These are phyloP conservation scores for Torulaspora pretoriensis DNA, from an alignment of 1,139 yeast species.

Conservation along the genomic window DNA sequence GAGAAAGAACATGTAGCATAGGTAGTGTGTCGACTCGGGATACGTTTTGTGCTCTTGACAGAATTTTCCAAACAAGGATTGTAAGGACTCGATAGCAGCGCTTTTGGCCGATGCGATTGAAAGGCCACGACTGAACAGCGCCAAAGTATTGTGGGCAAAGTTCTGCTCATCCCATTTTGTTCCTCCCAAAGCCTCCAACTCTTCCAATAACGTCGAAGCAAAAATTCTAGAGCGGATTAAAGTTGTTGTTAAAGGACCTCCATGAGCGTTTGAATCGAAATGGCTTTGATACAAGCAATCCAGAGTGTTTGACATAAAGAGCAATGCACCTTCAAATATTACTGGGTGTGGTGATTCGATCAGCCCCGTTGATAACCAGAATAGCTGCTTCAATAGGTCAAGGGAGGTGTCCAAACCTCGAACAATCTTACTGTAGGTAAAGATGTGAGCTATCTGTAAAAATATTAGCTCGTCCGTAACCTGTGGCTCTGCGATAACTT, in stretches of 20 bases:
- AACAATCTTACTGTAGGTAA: constrained; percentile 55
- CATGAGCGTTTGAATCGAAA: constrained; percentile 19
- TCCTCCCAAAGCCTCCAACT: constrained; percentile 44
- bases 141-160: constrained; percentile 54
- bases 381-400: constrained; percentile 50
- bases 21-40: constrained; percentile 27
- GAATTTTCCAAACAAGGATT: constrained; percentile 47
- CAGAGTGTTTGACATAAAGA: constrained; percentile 40
- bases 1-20: constrained; percentile 52
- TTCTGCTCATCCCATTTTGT: constrained; percentile 45
- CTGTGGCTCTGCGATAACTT: constrained; percentile 38
- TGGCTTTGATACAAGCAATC: constrained; percentile 29
- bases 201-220: constrained; percentile 43
- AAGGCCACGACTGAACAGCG: constrained; percentile 57
- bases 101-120: constrained; percentile 58
- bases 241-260: constrained; percentile 11
- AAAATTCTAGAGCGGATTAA: constrained; percentile 34
- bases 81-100: constrained; percentile 52
- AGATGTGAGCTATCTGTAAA: constrained; percentile 39
- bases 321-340: constrained; percentile 55
- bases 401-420: constrained; percentile 59
- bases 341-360: constrained; percentile 41
- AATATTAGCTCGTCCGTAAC: constrained; percentile 35
- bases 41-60: constrained; percentile 31
- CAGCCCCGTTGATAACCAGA: constrained; percentile 59